Conservation (phyloP, 257 asterid species). For the Lavandula angustifolia region DNA sequence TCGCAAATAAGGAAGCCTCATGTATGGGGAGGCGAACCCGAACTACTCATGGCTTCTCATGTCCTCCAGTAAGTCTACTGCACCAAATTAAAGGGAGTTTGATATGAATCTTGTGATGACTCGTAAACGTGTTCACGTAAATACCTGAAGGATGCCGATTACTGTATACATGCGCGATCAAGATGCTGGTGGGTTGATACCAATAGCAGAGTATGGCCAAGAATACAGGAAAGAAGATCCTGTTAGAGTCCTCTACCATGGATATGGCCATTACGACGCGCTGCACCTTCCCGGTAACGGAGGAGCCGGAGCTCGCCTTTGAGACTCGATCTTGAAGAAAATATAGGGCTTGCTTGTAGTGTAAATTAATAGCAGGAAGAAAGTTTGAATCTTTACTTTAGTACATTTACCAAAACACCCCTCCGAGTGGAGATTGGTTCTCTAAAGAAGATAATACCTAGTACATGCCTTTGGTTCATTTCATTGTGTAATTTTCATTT, state of each 20-base stretch:
- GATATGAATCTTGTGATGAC: conserved; percentile 12
- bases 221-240: conserved; percentile 81
- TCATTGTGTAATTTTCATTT: too few relatives aligned
- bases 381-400: conserved; percentile 27
- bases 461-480: conserved; percentile 22
- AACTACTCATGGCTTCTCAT: conserved; percentile 91
- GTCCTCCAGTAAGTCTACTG: conserved; percentile 70
- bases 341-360: neutral
- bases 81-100: neutral
- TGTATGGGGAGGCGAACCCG: conserved; percentile 99
- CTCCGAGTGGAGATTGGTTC: conserved; percentile 36
- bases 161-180: conserved; percentile 78
- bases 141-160: conserved; percentile 70
- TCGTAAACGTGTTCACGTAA: conserved; percentile 1
- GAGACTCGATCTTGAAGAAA: conserved; percentile 14
- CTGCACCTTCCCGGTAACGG: conserved; percentile 54
- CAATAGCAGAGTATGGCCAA: conserved; percentile 92
- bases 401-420: conserved; percentile 36
- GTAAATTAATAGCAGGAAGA: neutral
- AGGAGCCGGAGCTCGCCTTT: conserved; percentile 64
- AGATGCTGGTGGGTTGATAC: conserved; percentile 73
- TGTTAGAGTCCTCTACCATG: conserved; percentile 75
- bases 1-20: conserved; percentile 74
- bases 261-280: conserved; percentile 92
- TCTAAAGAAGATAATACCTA: conserved; percentile 34